Base-by-base conservation (phyloP, 2,329 filamentous ascomycete genomes). In the Macrophomina pseudophaseolina region DNA sequence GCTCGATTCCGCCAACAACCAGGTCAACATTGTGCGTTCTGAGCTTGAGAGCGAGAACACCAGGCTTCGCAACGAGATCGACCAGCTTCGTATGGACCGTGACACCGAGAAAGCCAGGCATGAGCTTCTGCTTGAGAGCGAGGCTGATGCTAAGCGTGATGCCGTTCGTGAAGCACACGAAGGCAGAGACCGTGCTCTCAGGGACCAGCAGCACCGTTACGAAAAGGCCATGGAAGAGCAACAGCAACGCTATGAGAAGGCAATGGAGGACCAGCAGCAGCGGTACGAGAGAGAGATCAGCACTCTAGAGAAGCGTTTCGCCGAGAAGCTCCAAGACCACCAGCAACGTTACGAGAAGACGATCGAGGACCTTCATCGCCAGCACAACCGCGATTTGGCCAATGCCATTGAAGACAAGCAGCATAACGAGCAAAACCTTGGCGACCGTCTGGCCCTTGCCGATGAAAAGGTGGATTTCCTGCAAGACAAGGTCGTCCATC, bases 381-480 rank as follows among this genome's bases (percentile, higher is more conserved):
- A 91, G 70, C 91, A 96, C 76, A 67, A 69, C 66, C 74, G 78
- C 65, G 88, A 90, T 70, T 80, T 97, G 67, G 87, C 85, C 74
- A 92, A 91, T 71, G 86, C 88, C 9, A 83, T 87, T 5, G 94
- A 98, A 74, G 94, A 98, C 78, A 91, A 90, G 67, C 89, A 94
- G 72, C 89, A 91, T 59, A 84, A 88, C 2, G 93, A 97, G 77
- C 86, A 90, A 69, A 91, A 94, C 75, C 86, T 96, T 51, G 86
- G 91, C 56, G 93, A 97, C 74, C 89, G 91, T 32, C 86, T 98
- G 65, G 89, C 87, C 70, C 85, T 98, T 66, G 92, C 93, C 0
- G 88, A 94, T 8, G 92, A 93, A 66, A 97, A 94, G 83, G 88
- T 90, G 4, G 88, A 93, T 72, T 91, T 96, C 76, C 87, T 96